Evolutionary conservation across 139 green algal genomes (phyloP).

Genomic region (Yamagishiella unicocca): DNA sequence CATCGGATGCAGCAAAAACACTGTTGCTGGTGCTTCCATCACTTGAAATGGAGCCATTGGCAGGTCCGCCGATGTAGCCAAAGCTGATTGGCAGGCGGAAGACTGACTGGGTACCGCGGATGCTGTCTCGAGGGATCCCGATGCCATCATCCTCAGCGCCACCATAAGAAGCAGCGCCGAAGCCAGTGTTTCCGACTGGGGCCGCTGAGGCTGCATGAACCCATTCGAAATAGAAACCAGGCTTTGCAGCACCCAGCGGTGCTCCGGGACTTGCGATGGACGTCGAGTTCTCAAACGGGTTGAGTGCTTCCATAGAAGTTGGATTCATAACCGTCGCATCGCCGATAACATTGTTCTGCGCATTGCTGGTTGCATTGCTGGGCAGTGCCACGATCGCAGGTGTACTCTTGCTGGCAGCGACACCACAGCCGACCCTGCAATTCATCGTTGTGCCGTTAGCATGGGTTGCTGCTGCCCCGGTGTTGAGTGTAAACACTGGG

Average conservation of each 20-base stretch:
- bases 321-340: background rate
- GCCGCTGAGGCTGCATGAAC: background rate
- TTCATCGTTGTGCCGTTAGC: background rate
- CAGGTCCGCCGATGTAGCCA: background rate
- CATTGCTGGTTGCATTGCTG: background rate
- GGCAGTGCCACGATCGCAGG: background rate
- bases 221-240: constrained; percentile 31
- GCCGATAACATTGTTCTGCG: background rate
- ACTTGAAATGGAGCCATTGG: too few species aligned
- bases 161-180: background rate
- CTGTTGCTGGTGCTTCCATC: background rate
- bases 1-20: background rate
- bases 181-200: background rate
- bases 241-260: constrained; percentile 21
- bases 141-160: background rate
- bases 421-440: background rate
- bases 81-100: background rate
- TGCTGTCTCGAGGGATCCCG: background rate
- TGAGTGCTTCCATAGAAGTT: background rate
- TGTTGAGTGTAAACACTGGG: background rate
- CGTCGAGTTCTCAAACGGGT: constrained; percentile 30
- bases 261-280: background rate
- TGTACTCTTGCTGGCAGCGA: background rate
- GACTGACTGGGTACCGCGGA: background rate
- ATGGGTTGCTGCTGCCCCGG: background rate